Base-by-base conservation (phyloP, 768 basidiomycete species). In the Russula lepida region DNA sequence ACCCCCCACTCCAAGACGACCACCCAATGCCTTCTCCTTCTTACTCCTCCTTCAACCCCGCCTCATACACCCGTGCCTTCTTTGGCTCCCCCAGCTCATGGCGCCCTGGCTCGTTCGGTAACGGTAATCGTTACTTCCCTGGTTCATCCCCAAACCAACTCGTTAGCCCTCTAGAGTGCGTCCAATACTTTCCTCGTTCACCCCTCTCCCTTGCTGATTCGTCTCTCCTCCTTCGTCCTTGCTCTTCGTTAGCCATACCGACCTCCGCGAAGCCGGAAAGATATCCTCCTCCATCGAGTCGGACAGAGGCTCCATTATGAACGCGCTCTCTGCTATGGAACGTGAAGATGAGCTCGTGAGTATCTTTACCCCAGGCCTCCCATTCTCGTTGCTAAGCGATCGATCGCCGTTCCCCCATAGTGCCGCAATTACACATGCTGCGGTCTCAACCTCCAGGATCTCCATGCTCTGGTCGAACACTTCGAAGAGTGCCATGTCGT, bases 371-470 rank as follows among this genome's bases (percentile, higher is more conserved):
- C 58, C 39, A 43, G 25, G 3, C 46, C 58, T 37, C 35, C 3
- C 15, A 1, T 48, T 44, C 44, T 30, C 46, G 62, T 63, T 58
- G 62, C 62, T 63, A 58, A 63, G 51, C 12, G 37, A 63, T 59
- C 56, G 49, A 27, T 43, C 19, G n/a, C n/a, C 41, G 19, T 21
- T 43, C 52, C 23, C 59, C 37, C 44, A 17, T 59, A 88, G 84
- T 92, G 89, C 72, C 85, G 87, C 65, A 86, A 95, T 71, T 97
- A 93, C 75, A 84, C 85, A 1, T 97, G 94, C 74, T 97, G 93
- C 70, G 92, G 92, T 11, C 75, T 88, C 54, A 81, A 85, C 64
- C 79, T 92, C 19, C 78, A 80, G 33, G 88, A 90, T 68, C 79
- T 90, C 0, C 88, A 90, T 63, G 87, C 90, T 3, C 84, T 95